These are phyloP conservation scores for Polyplosphaeria fusca DNA, from an alignment of 495 filamentous ascomycete species.

Conservation along the genomic window DNA sequence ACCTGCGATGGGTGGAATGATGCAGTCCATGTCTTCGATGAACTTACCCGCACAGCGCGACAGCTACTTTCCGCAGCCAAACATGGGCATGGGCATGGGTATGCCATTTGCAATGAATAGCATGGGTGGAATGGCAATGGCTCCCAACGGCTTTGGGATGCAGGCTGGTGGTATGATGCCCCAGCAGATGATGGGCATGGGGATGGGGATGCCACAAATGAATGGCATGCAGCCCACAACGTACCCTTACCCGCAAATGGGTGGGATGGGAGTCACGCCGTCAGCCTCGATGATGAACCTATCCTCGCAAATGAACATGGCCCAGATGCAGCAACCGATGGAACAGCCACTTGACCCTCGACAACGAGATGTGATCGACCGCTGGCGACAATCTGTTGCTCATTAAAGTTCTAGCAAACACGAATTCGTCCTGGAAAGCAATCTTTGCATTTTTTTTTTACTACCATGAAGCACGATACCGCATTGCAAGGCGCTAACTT, in stretches of 20 bases:
- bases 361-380: constrained; percentile 78
- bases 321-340: constrained; percentile 39
- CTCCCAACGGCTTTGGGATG: constrained; percentile 7
- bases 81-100: constrained; percentile 2
- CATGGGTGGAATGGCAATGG: constrained; percentile 23
- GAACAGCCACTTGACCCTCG: constrained; percentile 48
- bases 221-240: neutral
- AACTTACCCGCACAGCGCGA: constrained; percentile 16
- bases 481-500: too few species aligned
- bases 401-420: constrained; percentile 41
- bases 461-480: too few species aligned
- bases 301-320: constrained; percentile 34
- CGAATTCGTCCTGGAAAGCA: too few species aligned
- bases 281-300: constrained; percentile 26
- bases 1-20: constrained; percentile 24
- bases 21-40: constrained; percentile 11
- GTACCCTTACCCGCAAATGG: constrained; percentile 27
- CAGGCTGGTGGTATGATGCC: constrained; percentile 23
- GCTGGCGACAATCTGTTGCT: constrained; percentile 82
- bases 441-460: too few species aligned
- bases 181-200: constrained; percentile 36
- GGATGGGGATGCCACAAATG: constrained; percentile 26
- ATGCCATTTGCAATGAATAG: constrained; percentile 7
- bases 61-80: constrained; percentile 26
- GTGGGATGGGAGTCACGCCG: constrained; percentile 36